Base-by-base conservation (phyloP, 805 yeast genomes). In the Aciculoconidium aculeatum region DNA sequence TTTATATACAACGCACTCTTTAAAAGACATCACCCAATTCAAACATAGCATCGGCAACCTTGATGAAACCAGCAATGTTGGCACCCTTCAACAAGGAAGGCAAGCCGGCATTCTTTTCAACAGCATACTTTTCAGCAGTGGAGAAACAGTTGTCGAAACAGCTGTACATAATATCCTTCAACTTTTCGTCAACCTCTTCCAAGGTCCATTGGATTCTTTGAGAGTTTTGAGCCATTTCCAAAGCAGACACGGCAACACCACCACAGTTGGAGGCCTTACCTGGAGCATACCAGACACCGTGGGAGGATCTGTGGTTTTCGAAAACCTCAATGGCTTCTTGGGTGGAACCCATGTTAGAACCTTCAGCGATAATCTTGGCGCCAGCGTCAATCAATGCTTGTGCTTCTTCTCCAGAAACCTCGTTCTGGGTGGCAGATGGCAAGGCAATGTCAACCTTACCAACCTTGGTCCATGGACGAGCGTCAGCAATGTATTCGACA, bases 221-320 rank as follows among this genome's bases (percentile, higher is more conserved):
- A 36, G 96, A 85, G 84, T 90, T 92, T 73, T 90, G 98, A 44
- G 97, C 96, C 98, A 90, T 92, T 75, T 90, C 98, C 46, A 90
- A 75, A 57, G 96, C 97, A 36, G 96, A 86, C 35, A 88, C 96
- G 36, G 96, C 95, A 50, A 90, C 98, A 79, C 98, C 98, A 70
- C 97, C 98, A 70, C 94, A 82, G 79, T 90, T 90, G 54, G 96
- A 90, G 49, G 96, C 96, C 77, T 90, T 90, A 68, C 96, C 97
- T 59, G 96, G 96, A 53, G 95, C 97, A 69, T 88, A 90, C 98
- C 98, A 90, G 65, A 87, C 84, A 29, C 66, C 55, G 45, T 61
- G 55, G 42, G 62, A 27, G 21, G 24, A 44, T 71, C 90, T 77
- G 61, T 72, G 76, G 51, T 81, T 84, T 76, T 90, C 98, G 51